Percentiles rank a stretch among this genome's conserved stretches.
These are phyloP conservation scores for Paspalum vaginatum DNA, from an alignment of 176 grass and related monocot genomes.

Conservation along the genomic window DNA sequence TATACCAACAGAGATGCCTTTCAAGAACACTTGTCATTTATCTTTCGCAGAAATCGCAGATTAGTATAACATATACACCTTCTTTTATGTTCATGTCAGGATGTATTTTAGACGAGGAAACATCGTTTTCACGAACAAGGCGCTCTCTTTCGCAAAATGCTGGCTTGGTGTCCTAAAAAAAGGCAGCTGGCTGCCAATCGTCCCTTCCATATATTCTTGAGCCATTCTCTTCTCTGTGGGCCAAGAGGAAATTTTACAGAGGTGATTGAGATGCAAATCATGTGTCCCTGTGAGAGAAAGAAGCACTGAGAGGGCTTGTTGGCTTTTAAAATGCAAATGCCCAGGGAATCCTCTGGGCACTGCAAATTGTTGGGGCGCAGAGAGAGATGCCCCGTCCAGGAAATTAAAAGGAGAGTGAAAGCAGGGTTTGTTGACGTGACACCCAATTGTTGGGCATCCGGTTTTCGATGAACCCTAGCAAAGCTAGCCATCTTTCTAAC, in stretches of 20 bases:
- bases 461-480: constrained; percentile 56
- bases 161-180: background rate
- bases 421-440: constrained; percentile 50
- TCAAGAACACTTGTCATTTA: constrained; percentile 22
- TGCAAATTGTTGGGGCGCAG: constrained; percentile 41
- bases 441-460: constrained; percentile 44
- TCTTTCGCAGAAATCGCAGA: background rate
- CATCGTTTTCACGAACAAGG: constrained; percentile 35
- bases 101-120: constrained; percentile 52
- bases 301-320: constrained; percentile 27
- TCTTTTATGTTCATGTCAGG: constrained; percentile 38
- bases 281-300: constrained; percentile 1
- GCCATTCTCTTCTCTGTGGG: background rate
- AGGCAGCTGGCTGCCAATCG: background rate
- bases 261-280: constrained; percentile 23
- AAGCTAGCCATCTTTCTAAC: constrained; percentile 62
- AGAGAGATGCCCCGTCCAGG: constrained; percentile 45
- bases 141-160: constrained; percentile 8
- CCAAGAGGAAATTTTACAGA: background rate
- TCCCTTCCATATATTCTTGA: constrained; percentile 23
- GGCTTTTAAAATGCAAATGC: constrained; percentile 40
- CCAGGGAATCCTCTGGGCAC: constrained; percentile 19
- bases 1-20: constrained; percentile 4
- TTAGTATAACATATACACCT: constrained; percentile 9
- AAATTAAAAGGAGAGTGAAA: constrained; percentile 33